Evolutionary conservation across 2,329 filamentous ascomycete genomes (phyloP), one percentile per base, ranked within the genome.

Genomic region (Penicillium fuscoglaucum): DNA sequence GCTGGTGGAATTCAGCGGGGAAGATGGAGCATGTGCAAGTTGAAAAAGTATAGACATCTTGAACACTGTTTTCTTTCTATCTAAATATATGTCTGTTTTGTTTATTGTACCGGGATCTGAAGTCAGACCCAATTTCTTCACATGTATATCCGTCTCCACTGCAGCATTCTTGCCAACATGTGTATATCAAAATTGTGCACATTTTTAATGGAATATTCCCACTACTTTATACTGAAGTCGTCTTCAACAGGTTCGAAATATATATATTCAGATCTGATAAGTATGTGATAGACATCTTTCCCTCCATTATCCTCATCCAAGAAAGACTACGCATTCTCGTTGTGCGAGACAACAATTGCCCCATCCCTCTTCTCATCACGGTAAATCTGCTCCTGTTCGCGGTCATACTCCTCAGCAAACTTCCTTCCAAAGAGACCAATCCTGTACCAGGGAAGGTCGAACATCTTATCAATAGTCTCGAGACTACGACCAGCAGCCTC

Each of bases 401-500:
- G 57, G 28, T 59, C 57, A 21, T 59, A 57, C 17, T 59, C 57
- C 47, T 59, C 57, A 6, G 57, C 57, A 28, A 59, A 59, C 15
- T 43, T 49, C 4, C 61, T 56, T 26, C 63, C 63, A 26, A 61
- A 55, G 0, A 59, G 76, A 51, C 89, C 89, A 63, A 91, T 90
- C 72, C 83, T 82, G 71, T 88, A 84, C 89, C 89, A 91, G 1
- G 86, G 86, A 39, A 90, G 78, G 43, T 81, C 82, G 68, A 90
- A 91, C 63, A 90, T 78, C 39, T 81, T 78, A 68, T 90, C 87
- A 82, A 90, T 88, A 63, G 79, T 83, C 76, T 72, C 70, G 5
- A 72, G 62, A 4, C 71, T 75, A 59, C 76, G 74, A 46, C 87
- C 87, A 1, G 82, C 82, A 0, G 87, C 89, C 79, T 91, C 88